A percentile compares a stretch with the other conserved stretches of the same genome.
Conservation (phyloP, 352 stramenopile species). For the Pythium grandisporangium region DNA sequence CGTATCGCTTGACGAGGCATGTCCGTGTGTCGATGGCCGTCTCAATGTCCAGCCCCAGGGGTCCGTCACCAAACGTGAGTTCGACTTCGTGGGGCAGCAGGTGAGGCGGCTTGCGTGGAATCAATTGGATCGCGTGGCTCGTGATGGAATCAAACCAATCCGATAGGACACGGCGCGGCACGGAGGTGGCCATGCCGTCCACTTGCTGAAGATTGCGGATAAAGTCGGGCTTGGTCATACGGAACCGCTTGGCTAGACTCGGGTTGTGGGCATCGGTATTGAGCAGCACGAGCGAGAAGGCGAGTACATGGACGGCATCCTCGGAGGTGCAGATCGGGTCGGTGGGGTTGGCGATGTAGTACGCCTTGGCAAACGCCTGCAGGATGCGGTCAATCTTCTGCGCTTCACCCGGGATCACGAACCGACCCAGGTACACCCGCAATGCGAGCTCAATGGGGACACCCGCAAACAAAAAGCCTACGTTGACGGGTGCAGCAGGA, state of each 20-base stretch:
- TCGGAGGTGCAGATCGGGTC: constrained; percentile 48
- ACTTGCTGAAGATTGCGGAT: constrained; percentile 64
- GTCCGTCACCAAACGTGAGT: constrained; percentile 43
- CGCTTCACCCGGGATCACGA: constrained; percentile 59
- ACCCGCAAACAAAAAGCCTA: constrained; percentile 51
- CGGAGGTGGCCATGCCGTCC: constrained; percentile 19
- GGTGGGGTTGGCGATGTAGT: constrained; percentile 40
- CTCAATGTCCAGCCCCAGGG: constrained; percentile 66
- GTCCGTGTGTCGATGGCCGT: constrained; percentile 63
- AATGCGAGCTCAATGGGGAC: constrained; percentile 59
- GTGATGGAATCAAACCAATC: constrained; percentile 63
- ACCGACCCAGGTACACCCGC: constrained; percentile 62
- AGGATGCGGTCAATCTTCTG: constrained; percentile 85
- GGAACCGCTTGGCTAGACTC: constrained; percentile 44
- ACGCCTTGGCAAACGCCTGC: constrained; percentile 65
- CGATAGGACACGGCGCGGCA: constrained; percentile 38
- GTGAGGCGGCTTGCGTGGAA: constrained; percentile 34
- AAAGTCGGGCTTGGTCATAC: constrained; percentile 69
- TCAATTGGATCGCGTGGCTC: constrained; percentile 39
- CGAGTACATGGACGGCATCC: constrained; percentile 68
- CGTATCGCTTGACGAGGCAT: constrained; percentile 56
- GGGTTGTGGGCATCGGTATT: constrained; percentile 80
- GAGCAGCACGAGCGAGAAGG: constrained; percentile 69
- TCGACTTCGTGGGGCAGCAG: constrained; percentile 51
- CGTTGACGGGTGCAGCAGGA: too few relatives aligned